Conservation (phyloP, 495 filamentous ascomycete species). For the Lasiosphaeria ovina region DNA sequence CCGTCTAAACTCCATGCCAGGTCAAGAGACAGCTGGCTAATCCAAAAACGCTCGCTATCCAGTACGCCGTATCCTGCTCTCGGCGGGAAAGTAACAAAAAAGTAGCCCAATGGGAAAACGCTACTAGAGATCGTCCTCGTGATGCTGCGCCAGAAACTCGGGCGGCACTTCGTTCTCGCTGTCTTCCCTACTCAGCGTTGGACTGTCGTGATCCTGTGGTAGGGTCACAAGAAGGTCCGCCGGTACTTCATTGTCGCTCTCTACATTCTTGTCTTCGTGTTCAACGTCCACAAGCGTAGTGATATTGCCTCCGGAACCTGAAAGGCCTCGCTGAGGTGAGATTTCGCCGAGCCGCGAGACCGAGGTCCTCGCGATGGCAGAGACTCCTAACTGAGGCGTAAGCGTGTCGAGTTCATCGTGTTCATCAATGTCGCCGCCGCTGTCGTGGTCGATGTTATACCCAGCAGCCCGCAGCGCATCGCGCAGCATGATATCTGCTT, state of each 20-base stretch:
- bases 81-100: not conserved
- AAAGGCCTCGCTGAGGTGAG: not conserved
- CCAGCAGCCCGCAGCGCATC: conserved; percentile 42
- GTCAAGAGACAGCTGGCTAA: no score
- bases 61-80: no score
- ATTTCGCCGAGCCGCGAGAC: not conserved
- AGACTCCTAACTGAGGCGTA: conserved; percentile 23
- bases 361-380: conserved; percentile 10
- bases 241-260: conserved; percentile 31
- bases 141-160: conserved; percentile 29
- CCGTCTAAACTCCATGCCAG: no score
- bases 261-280: conserved; percentile 27
- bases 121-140: conserved; percentile 15
- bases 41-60: no score
- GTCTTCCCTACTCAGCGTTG: conserved; percentile 18
- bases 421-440: conserved; percentile 12
- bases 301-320: not conserved
- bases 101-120: not conserved
- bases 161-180: conserved; percentile 40
- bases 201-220: conserved; percentile 2
- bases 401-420: conserved; percentile 13
- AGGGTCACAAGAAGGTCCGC: conserved; percentile 19
- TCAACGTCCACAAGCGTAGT: conserved; percentile 40
- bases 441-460: conserved; percentile 20
- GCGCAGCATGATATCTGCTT: conserved; percentile 64